These are phyloP conservation scores for Colletotrichum phormii DNA, from an alignment of 2,329 filamentous ascomycete species.

Conservation along the genomic window DNA sequence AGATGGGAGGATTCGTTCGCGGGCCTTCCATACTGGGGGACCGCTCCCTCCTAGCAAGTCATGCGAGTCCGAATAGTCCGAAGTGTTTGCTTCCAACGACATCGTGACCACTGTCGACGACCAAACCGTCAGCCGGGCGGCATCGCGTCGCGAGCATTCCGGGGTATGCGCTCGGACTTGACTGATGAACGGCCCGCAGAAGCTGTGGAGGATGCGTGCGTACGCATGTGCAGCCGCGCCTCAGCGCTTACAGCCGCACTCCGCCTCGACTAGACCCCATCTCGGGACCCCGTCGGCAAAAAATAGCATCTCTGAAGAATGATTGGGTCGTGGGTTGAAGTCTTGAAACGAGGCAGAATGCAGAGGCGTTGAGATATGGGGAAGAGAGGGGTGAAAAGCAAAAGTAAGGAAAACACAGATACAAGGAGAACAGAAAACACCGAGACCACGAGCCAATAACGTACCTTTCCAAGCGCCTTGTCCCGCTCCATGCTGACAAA, in stretches of 20 bases:
- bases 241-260: slow-evolving; percentile 43
- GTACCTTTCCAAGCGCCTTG: slow-evolving; percentile 85
- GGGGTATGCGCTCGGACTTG: slow-evolving; percentile 1
- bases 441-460: slow-evolving; percentile 43
- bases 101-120: not conserved
- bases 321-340: slow-evolving; percentile 4
- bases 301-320: slow-evolving; percentile 20
- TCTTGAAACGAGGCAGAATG: slow-evolving; percentile 21
- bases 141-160: slow-evolving; percentile 8
- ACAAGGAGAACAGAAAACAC: slow-evolving; percentile 37
- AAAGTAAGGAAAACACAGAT: slow-evolving; percentile 23
- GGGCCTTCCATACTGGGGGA: not conserved
- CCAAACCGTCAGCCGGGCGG: not conserved
- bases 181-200: slow-evolving; percentile 11
- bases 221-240: slow-evolving; percentile 44
- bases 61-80: slow-evolving; percentile 32
- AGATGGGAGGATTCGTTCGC: slow-evolving; percentile 9
- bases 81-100: not conserved
- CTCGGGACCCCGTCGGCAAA: slow-evolving; percentile 31
- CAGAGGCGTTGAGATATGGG: slow-evolving; percentile 18
- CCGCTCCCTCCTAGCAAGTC: slow-evolving; percentile 3
- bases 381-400: slow-evolving; percentile 21
- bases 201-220: slow-evolving; percentile 17
- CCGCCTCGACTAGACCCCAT: slow-evolving; percentile 6
- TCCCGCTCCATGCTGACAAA: slow-evolving; percentile 89